Percentiles rank a stretch among this genome's conserved stretches.
These are phyloP conservation scores for Periglandula ipomoeae DNA, from an alignment of 2,329 filamentous ascomycete genomes.

Conservation along the genomic window DNA sequence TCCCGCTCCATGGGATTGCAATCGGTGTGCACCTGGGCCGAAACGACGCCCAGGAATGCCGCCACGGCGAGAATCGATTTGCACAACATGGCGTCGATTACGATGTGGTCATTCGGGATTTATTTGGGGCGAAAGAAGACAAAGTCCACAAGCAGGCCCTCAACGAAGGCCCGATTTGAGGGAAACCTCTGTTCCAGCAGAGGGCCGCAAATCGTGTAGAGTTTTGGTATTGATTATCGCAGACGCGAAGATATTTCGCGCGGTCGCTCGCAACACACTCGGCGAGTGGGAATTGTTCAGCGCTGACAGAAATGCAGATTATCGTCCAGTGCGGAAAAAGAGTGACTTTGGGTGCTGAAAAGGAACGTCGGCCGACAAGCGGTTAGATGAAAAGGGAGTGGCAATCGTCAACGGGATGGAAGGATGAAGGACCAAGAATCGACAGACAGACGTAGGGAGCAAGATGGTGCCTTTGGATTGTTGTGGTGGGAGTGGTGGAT, in stretches of 20 bases:
- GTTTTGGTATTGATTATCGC: background rate
- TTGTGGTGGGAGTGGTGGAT: background rate
- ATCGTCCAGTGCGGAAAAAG: background rate
- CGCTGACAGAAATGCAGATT: background rate
- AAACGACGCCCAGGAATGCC: slow-evolving; percentile 34
- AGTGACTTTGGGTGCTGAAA: background rate
- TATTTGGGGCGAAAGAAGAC: background rate
- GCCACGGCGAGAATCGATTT: slow-evolving; percentile 22
- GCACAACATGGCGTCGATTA: slow-evolving; percentile 6
- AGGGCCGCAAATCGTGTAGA: background rate
- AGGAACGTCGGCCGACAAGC: background rate
- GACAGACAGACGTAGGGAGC: background rate
- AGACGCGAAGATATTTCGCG: background rate
- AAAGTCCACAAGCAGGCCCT: background rate
- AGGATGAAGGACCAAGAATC: background rate
- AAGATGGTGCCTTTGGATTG: background rate
- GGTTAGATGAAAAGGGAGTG: slow-evolving; percentile 1
- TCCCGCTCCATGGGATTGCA: slow-evolving; percentile 67
- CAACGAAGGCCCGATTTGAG: background rate
- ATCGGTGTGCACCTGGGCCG: slow-evolving; percentile 65
- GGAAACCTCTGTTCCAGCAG: slow-evolving; percentile 1
- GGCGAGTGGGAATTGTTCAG: too few relatives aligned
- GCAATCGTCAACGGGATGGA: slow-evolving; percentile 2
- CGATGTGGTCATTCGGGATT: background rate
- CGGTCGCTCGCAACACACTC: background rate